A percentile compares a stretch with the other conserved stretches of the same genome.
These are phyloP conservation scores for Perilla frutescens DNA, from an alignment of 257 asterid genomes.

Conservation along the genomic window DNA sequence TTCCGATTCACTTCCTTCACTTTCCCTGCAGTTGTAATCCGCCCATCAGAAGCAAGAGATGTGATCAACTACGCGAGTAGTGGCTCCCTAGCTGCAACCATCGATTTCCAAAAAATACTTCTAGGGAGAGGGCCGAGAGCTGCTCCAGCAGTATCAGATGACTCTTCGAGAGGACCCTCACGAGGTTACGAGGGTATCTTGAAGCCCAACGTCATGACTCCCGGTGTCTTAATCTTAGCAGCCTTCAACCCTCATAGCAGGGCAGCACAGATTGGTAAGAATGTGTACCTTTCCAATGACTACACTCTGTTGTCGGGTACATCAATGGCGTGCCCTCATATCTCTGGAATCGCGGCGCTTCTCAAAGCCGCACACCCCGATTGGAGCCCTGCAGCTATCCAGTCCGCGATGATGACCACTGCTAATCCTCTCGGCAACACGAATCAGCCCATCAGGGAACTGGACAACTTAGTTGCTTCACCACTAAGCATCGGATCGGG, in stretches of 20 bases:
- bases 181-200: conserved; percentile 34
- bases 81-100: conserved; percentile 35
- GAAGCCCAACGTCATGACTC: conserved; percentile 53
- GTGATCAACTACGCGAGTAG: conserved; percentile 32
- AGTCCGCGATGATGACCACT: conserved; percentile 58
- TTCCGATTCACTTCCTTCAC: conserved; percentile 10
- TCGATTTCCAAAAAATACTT: conserved; percentile 43
- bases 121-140: conserved; percentile 44
- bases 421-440: conserved; percentile 47
- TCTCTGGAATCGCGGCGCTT: conserved; percentile 46
- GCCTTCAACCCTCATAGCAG: conserved; percentile 32
- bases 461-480: not conserved
- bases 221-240: conserved; percentile 44
- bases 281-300: conserved; percentile 29
- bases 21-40: conserved; percentile 41
- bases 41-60: conserved; percentile 18
- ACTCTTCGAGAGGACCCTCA: conserved; percentile 46
- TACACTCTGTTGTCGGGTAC: conserved; percentile 45
- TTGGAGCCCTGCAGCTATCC: conserved; percentile 54
- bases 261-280: conserved; percentile 26
- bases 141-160: conserved; percentile 36
- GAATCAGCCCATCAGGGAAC: conserved; percentile 41
- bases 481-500: conserved; percentile 53
- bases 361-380: conserved; percentile 44
- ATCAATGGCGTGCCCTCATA: conserved; percentile 53